Conservation (phyloP, 2,329 filamentous ascomycete species). For the Claviceps fusiformis region DNA sequence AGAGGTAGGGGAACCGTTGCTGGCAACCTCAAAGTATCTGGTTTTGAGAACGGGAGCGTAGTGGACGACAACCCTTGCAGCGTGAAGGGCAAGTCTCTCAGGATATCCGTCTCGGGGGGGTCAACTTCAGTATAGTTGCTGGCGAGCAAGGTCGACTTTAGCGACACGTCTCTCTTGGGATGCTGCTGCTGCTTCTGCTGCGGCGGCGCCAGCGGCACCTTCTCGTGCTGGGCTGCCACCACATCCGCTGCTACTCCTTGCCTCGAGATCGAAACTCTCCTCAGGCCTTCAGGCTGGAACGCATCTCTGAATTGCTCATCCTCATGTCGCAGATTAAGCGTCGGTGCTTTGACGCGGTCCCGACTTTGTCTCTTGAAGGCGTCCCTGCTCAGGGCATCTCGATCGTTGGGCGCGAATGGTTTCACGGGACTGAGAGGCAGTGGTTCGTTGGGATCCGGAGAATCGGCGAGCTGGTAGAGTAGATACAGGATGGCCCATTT, state of each 20-base stretch:
- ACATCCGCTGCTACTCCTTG: slow-evolving; percentile 17
- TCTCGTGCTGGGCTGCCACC: slow-evolving; percentile 10
- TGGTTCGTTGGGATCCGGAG: slow-evolving; percentile 40
- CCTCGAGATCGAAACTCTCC: slow-evolving; percentile 27
- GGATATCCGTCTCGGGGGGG: slow-evolving; percentile 50
- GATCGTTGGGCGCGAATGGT: slow-evolving; percentile 24
- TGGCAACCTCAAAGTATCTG: slow-evolving; percentile 61
- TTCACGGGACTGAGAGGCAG: slow-evolving; percentile 30
- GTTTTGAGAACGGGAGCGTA: slow-evolving; percentile 61
- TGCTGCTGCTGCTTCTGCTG: slow-evolving; percentile 8
- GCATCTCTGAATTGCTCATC: slow-evolving; percentile 38
- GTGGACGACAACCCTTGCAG: slow-evolving; percentile 84
- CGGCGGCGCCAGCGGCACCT: slow-evolving; percentile 1
- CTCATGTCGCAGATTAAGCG: slow-evolving; percentile 25
- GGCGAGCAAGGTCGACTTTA: slow-evolving; percentile 44
- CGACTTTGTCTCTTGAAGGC: slow-evolving; percentile 23
- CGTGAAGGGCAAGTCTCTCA: slow-evolving; percentile 80
- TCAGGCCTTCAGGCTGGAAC: slow-evolving; percentile 39
- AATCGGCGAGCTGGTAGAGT: slow-evolving; percentile 69
- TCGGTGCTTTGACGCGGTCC: slow-evolving; percentile 24
- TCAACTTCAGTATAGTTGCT: slow-evolving; percentile 43
- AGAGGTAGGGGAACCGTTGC: slow-evolving; percentile 69
- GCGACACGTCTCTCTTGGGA: slow-evolving; percentile 34
- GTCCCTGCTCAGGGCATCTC: slow-evolving; percentile 24
- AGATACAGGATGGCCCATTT: slow-evolving; percentile 97